Percentiles rank a stretch among this genome's conserved stretches.
These are phyloP conservation scores for Crithidia bombi DNA, from an alignment of 208 protist genomes.

Conservation along the genomic window DNA sequence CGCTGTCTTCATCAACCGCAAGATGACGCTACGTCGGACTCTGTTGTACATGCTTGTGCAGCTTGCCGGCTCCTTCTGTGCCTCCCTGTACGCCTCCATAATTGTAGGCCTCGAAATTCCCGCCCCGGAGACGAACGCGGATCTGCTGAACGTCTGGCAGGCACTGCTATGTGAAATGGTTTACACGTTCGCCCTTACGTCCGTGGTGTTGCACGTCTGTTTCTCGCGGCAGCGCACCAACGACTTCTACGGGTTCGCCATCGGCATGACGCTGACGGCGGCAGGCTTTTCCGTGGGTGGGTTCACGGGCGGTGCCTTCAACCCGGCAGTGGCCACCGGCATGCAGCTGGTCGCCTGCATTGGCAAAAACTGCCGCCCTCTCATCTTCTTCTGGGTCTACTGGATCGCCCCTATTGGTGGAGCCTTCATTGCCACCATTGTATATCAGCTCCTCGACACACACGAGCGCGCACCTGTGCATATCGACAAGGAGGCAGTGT, in stretches of 20 bases:
- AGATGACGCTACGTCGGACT: conserved; percentile 66
- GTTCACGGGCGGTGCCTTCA: conserved; percentile 76
- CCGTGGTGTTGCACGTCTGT: conserved; percentile 81
- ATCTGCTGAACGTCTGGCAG: conserved; percentile 66
- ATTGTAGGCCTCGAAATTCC: conserved; percentile 84
- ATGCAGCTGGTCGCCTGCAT: conserved; percentile 77
- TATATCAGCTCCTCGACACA: conserved; percentile 85
- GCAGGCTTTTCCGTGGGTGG: conserved; percentile 77
- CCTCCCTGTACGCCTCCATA: conserved; percentile 71
- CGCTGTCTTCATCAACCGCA: conserved; percentile 82
- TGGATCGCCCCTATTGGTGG: conserved; percentile 87
- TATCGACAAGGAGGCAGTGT: conserved; percentile 37
- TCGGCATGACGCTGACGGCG: conserved; percentile 70
- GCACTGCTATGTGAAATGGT: conserved; percentile 75
- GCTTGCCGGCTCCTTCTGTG: conserved; percentile 70
- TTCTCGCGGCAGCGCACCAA: conserved; percentile 86
- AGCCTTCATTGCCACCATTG: conserved; percentile 75
- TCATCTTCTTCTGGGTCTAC: conserved; percentile 84
- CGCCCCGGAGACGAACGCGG: conserved; percentile 40
- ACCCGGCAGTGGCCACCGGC: conserved; percentile 80
- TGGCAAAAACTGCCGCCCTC: conserved; percentile 64
- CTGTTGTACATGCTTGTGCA: conserved; percentile 81
- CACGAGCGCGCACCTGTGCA: conserved; percentile 50
- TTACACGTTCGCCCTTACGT: conserved; percentile 83
- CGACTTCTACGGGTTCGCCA: conserved; percentile 85